These are phyloP conservation scores for Nasturtium officinale DNA, from an alignment of 345 rosid species.

Conservation along the genomic window DNA sequence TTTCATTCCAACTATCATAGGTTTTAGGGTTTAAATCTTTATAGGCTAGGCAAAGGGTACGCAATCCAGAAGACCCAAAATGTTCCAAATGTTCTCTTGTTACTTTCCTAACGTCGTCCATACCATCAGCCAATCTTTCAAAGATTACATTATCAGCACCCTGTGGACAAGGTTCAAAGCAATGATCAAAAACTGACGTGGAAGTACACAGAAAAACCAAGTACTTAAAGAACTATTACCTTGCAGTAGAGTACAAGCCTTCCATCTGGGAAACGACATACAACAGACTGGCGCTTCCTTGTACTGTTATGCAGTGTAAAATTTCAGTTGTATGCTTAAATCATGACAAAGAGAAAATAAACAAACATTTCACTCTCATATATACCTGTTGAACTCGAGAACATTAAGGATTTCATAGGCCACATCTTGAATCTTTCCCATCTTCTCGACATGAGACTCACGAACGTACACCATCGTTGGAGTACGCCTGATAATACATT, in stretches of 20 bases:
- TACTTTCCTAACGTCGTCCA: slow-evolving; percentile 68
- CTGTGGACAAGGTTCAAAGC: slow-evolving; percentile 52
- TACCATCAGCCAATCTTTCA: slow-evolving; percentile 82
- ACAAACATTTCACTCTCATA: slow-evolving; percentile 26
- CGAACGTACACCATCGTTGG: slow-evolving; percentile 92
- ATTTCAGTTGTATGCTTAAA: slow-evolving; percentile 13
- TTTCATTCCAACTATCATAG: slow-evolving; percentile 96
- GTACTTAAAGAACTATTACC: slow-evolving; percentile 53
- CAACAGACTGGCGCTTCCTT: slow-evolving; percentile 99
- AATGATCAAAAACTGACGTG: slow-evolving; percentile 42
- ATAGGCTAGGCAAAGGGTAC: slow-evolving; percentile 97
- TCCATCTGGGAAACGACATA: slow-evolving; percentile 95
- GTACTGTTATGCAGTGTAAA: slow-evolving; percentile 62
- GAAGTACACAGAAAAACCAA: slow-evolving; percentile 10
- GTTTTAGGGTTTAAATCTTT: slow-evolving; percentile 69
- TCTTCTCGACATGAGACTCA: slow-evolving; percentile 96
- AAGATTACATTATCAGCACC: slow-evolving; percentile 98
- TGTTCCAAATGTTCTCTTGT: slow-evolving; percentile 88
- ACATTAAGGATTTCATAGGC: slow-evolving; percentile 94
- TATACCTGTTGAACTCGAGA: slow-evolving; percentile 97
- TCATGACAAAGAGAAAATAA: slow-evolving; percentile 24
- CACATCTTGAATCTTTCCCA: slow-evolving; percentile 85
- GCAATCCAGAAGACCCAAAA: slow-evolving; percentile 95
- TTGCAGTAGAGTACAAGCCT: slow-evolving; percentile 96
- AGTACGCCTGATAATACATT: slow-evolving; percentile 69